These are phyloP conservation scores for Phialophora expanda DNA, from an alignment of 2,329 filamentous ascomycete genomes.

Conservation along the genomic window DNA sequence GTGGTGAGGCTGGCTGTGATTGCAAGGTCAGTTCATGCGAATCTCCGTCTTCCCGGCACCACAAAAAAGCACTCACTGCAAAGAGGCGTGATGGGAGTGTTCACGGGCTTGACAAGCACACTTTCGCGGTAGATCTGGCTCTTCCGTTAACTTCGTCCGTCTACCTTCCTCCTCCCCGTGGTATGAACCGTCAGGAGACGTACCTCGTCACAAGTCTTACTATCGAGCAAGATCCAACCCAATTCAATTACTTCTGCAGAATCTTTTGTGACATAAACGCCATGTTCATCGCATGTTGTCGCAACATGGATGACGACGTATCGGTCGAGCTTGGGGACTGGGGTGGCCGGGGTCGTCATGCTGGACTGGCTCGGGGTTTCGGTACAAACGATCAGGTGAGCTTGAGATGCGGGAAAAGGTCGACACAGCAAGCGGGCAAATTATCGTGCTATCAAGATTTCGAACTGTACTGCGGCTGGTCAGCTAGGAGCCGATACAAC, in stretches of 20 bases:
- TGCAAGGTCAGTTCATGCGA: conserved; percentile 35
- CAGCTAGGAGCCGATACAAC: conserved; percentile 10
- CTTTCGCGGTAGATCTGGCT: conserved; percentile 87
- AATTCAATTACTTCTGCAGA: conserved; percentile 99
- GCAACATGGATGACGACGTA: conserved; percentile 98
- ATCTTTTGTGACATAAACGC: conserved; percentile 98
- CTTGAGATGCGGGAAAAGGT: not conserved
- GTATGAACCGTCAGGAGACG: conserved; percentile 44
- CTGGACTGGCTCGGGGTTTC: conserved; percentile 39
- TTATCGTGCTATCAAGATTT: conserved; percentile 20
- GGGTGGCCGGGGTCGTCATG: conserved; percentile 54
- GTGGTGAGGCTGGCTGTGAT: conserved; percentile 88
- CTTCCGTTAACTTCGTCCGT: conserved; percentile 26
- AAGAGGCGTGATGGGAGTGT: conserved; percentile 96
- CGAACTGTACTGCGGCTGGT: conserved; percentile 22
- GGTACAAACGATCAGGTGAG: conserved; percentile 12
- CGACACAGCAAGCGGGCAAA: conserved; percentile 11
- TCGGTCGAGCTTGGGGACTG: conserved; percentile 81
- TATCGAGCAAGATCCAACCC: conserved; percentile 94
- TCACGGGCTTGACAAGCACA: conserved; percentile 96
- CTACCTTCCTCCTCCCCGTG: conserved; percentile 15
- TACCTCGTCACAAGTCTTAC: conserved; percentile 92
- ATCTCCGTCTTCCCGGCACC: conserved; percentile 25
- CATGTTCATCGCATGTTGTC: conserved; percentile 98
- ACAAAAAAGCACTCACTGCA: conserved; percentile 79